Percentiles rank a stretch among this genome's conserved stretches.
Evolutionary conservation across 2,329 filamentous ascomycete genomes (phyloP).

Genomic region (Cladosporium velox): DNA sequence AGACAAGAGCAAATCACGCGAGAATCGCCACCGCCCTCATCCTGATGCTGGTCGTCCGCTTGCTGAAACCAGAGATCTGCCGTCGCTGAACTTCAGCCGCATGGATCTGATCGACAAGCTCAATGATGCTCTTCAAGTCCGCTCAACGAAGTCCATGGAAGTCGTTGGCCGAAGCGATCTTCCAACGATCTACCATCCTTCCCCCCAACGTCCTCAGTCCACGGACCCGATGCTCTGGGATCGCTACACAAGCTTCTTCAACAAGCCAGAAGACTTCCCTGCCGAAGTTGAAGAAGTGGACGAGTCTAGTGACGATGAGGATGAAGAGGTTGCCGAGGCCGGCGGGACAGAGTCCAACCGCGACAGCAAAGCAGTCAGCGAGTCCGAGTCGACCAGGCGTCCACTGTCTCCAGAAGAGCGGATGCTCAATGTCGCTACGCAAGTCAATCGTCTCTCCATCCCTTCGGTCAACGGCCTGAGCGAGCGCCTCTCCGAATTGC

Average conservation of each 20-base stretch:
- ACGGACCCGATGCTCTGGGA: conserved; percentile 43
- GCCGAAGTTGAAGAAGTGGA: conserved; percentile 29
- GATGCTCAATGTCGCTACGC: conserved; percentile 43
- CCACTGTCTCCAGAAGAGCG: conserved; percentile 44
- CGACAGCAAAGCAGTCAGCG: conserved; percentile 22
- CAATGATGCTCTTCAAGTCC: conserved; percentile 41
- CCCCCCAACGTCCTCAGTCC: conserved; percentile 41
- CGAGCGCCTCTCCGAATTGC: conserved; percentile 47
- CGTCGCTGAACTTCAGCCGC: conserved; percentile 52
- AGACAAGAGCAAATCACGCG: conserved; percentile 34
- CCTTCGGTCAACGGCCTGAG: conserved; percentile 50
- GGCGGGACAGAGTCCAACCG: conserved; percentile 14
- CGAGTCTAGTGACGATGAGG: conserved; percentile 26
- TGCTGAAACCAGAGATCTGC: conserved; percentile 44
- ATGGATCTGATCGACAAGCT: conserved; percentile 50
- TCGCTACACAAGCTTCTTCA: conserved; percentile 50
- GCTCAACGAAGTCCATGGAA: conserved; percentile 43
- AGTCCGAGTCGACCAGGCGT: conserved; percentile 27
- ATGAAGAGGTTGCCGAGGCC: conserved; percentile 24
- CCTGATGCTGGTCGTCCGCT: conserved; percentile 37
- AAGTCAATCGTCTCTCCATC: conserved; percentile 49
- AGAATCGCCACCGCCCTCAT: conserved; percentile 28
- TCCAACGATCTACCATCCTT: conserved; percentile 37
- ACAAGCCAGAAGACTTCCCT: conserved; percentile 43
- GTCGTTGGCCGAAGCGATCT: conserved; percentile 35